A percentile compares a stretch with the other conserved stretches of the same genome.
Conservation (phyloP, 2,329 filamentous ascomycete genomes). For the Neonectria punicea region DNA sequence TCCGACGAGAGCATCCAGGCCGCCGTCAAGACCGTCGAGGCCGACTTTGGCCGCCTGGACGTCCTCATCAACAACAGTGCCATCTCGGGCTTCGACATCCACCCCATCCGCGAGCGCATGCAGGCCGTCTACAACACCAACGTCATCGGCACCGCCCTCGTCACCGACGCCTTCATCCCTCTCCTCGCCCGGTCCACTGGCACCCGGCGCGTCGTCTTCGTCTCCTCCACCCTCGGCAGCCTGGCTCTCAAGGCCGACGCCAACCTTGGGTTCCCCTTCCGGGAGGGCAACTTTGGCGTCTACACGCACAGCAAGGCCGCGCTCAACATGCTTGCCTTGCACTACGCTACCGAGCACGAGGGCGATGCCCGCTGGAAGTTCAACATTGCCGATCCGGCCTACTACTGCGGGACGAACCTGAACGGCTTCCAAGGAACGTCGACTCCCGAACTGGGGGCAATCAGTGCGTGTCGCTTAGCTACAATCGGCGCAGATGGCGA, state of each 20-base stretch:
- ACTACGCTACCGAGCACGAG: slow-evolving; percentile 27
- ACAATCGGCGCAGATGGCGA: slow-evolving; percentile 15
- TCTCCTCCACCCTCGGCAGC: slow-evolving; percentile 29
- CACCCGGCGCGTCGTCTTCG: slow-evolving; percentile 28
- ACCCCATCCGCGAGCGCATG: slow-evolving; percentile 24
- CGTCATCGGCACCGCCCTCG: slow-evolving; percentile 29
- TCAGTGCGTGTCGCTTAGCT: slow-evolving; percentile 16
- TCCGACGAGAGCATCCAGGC: slow-evolving; percentile 27
- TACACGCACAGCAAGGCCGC: slow-evolving; percentile 33
- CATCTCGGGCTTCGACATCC: slow-evolving; percentile 21
- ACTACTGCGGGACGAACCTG: slow-evolving; percentile 19
- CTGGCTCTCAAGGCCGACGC: slow-evolving; percentile 27
- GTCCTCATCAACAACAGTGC: slow-evolving; percentile 33
- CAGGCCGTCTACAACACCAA: slow-evolving; percentile 31
- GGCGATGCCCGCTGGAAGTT: slow-evolving; percentile 22
- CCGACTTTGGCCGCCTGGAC: slow-evolving; percentile 26
- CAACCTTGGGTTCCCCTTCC: neutral
- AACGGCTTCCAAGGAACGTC: slow-evolving; percentile 21
- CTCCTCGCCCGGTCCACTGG: slow-evolving; percentile 22
- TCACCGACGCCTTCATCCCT: slow-evolving; percentile 29
- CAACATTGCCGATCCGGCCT: slow-evolving; percentile 26
- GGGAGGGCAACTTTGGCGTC: slow-evolving; percentile 10
- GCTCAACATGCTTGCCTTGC: slow-evolving; percentile 33
- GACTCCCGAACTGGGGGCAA: slow-evolving; percentile 16
- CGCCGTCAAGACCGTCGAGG: slow-evolving; percentile 9